These are phyloP conservation scores for Trichoderma arundinaceum DNA, from an alignment of 2,329 filamentous ascomycete genomes.

Conservation along the genomic window DNA sequence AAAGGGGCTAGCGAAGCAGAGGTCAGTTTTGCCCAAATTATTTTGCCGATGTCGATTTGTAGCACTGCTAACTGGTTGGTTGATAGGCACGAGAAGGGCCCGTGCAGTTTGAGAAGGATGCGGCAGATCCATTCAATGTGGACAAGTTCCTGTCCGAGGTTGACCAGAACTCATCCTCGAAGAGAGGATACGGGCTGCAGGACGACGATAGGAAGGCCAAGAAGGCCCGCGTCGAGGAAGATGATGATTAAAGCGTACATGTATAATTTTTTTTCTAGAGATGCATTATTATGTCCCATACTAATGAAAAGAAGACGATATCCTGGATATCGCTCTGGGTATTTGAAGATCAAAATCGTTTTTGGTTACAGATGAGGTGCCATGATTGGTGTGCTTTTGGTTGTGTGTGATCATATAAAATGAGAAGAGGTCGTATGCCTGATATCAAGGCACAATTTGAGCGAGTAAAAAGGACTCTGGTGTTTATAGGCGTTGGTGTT, in stretches of 20 bases:
- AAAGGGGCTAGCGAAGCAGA: constrained; percentile 85
- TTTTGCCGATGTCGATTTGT: background rate
- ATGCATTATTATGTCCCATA: constrained; percentile 22
- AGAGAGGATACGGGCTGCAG: constrained; percentile 78
- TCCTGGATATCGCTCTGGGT: background rate
- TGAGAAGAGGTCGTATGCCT: background rate
- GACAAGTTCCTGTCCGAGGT: constrained; percentile 90
- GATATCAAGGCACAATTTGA: too few species aligned
- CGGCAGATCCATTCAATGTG: constrained; percentile 86
- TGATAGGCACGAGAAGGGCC: constrained; percentile 79
- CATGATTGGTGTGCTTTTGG: background rate
- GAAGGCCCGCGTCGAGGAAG: constrained; percentile 78
- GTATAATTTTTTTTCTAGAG: constrained; percentile 24
- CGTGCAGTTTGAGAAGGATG: constrained; percentile 94
- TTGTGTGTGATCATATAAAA: background rate
- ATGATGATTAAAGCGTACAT: constrained; percentile 51
- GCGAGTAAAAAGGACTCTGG: background rate
- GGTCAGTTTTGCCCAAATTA: constrained; percentile 49
- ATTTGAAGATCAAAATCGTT: background rate
- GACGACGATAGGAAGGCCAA: constrained; percentile 70
- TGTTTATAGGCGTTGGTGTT: background rate
- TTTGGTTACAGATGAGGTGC: background rate
- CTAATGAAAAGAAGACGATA: constrained; percentile 8
- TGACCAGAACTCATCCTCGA: constrained; percentile 65
- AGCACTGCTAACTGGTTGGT: constrained; percentile 41